Evolutionary conservation across 2,329 filamentous ascomycete genomes (phyloP).

Genomic region (Paradendryphiella salina): DNA sequence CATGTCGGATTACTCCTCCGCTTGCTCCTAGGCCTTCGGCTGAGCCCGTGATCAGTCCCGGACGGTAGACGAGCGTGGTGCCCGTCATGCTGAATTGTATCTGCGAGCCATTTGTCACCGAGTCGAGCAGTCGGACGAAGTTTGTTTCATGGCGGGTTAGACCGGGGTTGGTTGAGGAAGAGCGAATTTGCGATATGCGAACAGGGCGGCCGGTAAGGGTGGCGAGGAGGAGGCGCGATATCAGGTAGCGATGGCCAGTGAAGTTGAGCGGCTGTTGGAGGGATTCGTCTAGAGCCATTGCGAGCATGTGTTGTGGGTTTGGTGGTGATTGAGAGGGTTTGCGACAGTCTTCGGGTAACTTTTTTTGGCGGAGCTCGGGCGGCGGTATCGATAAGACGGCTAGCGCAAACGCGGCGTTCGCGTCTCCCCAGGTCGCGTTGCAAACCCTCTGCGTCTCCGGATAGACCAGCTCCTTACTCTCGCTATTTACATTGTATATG

Average conservation of each 20-base stretch:
- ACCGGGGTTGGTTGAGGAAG: conserved; percentile 82
- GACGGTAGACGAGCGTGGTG: conserved; percentile 88
- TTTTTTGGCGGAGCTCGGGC: conserved; percentile 21
- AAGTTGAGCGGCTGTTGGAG: conserved; percentile 66
- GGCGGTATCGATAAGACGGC: conserved; percentile 14
- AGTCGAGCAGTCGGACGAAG: conserved; percentile 90
- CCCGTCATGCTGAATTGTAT: conserved; percentile 97
- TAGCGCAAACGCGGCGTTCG: conserved; percentile 12
- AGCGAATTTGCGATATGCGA: conserved; percentile 92
- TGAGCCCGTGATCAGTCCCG: conserved; percentile 87
- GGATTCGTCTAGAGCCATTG: conserved; percentile 41
- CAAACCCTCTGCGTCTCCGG: neutral
- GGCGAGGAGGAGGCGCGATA: conserved; percentile 82
- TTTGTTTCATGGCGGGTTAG: conserved; percentile 92
- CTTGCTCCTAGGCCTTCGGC: conserved; percentile 74
- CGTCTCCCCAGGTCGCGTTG: conserved; percentile 9
- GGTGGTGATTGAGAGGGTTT: neutral
- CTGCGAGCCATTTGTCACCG: conserved; percentile 90
- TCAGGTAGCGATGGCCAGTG: conserved; percentile 79
- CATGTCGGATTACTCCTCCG: conserved; percentile 77
- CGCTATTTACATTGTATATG: neutral
- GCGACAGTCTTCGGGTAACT: conserved; percentile 19
- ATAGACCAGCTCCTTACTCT: neutral
- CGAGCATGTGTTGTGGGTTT: conserved; percentile 5
- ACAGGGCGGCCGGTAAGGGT: conserved; percentile 88